Percentiles rank a stretch among this genome's conserved stretches.
Evolutionary conservation across 192 early-diverging fungal genomes (phyloP).

Genomic region (Kickxella alabastrina): DNA sequence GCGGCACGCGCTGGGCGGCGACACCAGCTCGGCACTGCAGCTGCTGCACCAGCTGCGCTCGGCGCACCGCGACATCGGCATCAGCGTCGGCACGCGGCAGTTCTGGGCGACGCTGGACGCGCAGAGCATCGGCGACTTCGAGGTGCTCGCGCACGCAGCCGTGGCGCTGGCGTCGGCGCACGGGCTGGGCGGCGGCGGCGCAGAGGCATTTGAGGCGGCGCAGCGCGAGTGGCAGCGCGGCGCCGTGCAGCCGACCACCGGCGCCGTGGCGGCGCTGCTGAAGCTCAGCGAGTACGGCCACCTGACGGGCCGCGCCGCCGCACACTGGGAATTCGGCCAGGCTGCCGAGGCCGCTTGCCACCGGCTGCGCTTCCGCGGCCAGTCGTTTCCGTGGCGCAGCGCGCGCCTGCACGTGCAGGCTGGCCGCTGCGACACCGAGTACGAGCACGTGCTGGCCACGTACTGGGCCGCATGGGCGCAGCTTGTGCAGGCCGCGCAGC

Average conservation of each 20-base stretch:
- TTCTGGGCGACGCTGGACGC: conserved; percentile 41
- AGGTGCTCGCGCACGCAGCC: conserved; percentile 32
- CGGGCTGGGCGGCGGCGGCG: conserved; percentile 1
- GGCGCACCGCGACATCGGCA: conserved; percentile 21
- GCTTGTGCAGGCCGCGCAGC: conserved; percentile 21
- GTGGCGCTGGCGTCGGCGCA: conserved; percentile 19
- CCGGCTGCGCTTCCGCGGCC: conserved; percentile 15
- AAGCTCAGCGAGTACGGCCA: conserved; percentile 44
- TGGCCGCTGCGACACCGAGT: conserved; percentile 30
- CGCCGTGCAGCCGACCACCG: conserved; percentile 11
- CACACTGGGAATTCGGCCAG: conserved; percentile 25
- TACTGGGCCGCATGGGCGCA: conserved; percentile 38
- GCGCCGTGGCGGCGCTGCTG: conserved; percentile 23
- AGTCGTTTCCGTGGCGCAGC: conserved; percentile 24
- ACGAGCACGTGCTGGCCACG: conserved; percentile 32
- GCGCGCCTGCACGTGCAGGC: conserved; percentile 1
- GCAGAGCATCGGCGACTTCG: conserved; percentile 33
- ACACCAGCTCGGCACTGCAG: not conserved
- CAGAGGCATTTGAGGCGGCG: conserved; percentile 22
- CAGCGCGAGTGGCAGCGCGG: conserved; percentile 24
- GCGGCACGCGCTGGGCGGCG: conserved; percentile 11
- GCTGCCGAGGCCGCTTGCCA: conserved; percentile 14
- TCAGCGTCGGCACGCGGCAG: conserved; percentile 25
- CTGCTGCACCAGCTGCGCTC: conserved; percentile 26
- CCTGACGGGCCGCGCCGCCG: conserved; percentile 20